Conservation (phyloP, 192 early-diverging fungal genomes). For the Funneliformis mosseae region DNA sequence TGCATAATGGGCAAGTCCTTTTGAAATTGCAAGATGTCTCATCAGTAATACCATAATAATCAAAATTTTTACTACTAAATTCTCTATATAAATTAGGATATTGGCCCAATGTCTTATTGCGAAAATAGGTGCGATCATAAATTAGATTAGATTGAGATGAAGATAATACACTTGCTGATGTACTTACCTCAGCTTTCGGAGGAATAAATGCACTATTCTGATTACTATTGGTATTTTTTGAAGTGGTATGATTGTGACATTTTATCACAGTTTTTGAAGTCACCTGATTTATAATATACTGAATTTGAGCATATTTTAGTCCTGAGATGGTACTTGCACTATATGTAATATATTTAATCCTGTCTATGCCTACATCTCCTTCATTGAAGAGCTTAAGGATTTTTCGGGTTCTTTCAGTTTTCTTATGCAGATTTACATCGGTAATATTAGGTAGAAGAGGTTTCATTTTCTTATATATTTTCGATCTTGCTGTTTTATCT, state of each 20-base stretch:
- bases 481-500: conserved; percentile 1
- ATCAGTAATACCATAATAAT: no score
- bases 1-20: no score
- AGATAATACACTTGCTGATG: no score
- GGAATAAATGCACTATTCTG: no score
- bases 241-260: neutral
- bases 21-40: no score
- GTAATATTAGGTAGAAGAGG: neutral
- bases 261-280: conserved; percentile 7
- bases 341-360: conserved; percentile 2
- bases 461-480: conserved; percentile 21
- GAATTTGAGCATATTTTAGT: conserved; percentile 5
- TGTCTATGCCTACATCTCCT: neutral
- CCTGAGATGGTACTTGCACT: neutral
- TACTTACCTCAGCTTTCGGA: no score
- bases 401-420: neutral
- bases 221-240: no score
- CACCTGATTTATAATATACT: conserved; percentile 7
- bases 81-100: no score
- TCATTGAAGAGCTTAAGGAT: neutral
- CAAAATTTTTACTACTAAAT: no score
- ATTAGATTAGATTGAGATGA: no score
- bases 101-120: no score
- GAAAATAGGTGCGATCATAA: no score
- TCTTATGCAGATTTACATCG: neutral